phyloP scores from a whole-genome alignment of 169 alveolate genomes.

The Theileria sp. region DNA sequence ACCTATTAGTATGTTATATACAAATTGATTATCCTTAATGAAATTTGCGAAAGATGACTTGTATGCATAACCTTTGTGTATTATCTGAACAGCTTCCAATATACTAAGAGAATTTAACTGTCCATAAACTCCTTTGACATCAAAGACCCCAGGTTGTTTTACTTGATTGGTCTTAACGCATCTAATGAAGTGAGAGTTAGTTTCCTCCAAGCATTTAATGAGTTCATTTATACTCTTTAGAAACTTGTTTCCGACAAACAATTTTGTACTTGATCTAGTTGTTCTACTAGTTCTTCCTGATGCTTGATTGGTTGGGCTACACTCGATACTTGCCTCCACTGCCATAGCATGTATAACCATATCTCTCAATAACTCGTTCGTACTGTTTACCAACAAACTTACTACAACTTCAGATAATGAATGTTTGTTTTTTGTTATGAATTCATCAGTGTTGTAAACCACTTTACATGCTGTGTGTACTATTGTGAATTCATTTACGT shows the following conservation, averaged over 20 bases:
- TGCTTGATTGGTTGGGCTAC: background rate
- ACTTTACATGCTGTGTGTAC: conserved; percentile 64
- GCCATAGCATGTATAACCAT: conserved; percentile 20
- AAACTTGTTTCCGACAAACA: conserved; percentile 61
- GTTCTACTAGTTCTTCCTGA: background rate
- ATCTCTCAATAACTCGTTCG: conserved; percentile 23
- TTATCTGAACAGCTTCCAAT: conserved; percentile 62
- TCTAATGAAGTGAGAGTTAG: conserved; percentile 70
- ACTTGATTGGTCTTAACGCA: conserved; percentile 69
- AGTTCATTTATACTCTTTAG: conserved; percentile 47
- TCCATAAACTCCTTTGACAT: conserved; percentile 46
- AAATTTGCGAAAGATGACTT: conserved; percentile 48
- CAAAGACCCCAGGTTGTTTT: conserved; percentile 43
- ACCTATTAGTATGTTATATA: conserved; percentile 11
- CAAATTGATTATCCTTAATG: conserved; percentile 49
- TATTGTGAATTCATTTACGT: conserved; percentile 47
- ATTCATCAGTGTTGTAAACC: conserved; percentile 58
- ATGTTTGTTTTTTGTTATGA: conserved; percentile 64
- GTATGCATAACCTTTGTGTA: conserved; percentile 64
- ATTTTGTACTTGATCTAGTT: conserved; percentile 22
- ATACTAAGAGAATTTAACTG: conserved; percentile 62
- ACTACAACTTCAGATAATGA: conserved; percentile 29
- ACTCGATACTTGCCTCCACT: conserved; percentile 20
- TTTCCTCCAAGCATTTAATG: conserved; percentile 37
- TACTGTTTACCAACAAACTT: conserved; percentile 30